phyloP scores from a whole-genome alignment of 176 grass and related monocot genomes.

The Alopecurus myosuroides region DNA sequence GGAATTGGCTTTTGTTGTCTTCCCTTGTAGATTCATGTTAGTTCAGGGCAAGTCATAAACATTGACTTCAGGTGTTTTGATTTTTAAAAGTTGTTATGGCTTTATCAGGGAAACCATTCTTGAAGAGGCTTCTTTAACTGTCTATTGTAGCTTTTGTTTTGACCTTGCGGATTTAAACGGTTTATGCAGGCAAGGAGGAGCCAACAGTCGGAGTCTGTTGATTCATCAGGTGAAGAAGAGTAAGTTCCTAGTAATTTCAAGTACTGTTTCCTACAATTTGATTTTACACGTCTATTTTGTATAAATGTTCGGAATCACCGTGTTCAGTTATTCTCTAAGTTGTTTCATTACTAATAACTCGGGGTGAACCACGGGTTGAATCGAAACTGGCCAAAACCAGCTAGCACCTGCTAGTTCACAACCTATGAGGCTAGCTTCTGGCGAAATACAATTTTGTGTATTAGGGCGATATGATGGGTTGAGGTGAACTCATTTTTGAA shows the following conservation, averaged over 20 bases:
- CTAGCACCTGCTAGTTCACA: not conserved
- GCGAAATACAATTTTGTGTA: not conserved
- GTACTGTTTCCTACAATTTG: not conserved
- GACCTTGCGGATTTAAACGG: conserved; percentile 26
- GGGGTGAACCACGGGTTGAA: not conserved
- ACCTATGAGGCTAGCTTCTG: not conserved
- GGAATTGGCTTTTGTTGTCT: not conserved
- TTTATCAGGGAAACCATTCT: not conserved
- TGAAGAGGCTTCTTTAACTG: not conserved
- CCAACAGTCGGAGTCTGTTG: conserved; percentile 66
- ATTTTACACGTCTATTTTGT: not conserved
- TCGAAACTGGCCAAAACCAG: not conserved
- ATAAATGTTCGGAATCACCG: not conserved
- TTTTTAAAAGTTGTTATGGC: not conserved
- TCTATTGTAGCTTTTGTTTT: not conserved
- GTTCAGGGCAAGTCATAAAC: not conserved
- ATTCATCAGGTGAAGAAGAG: conserved; percentile 98
- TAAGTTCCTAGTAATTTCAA: conserved; percentile 41
- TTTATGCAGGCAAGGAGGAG: conserved; percentile 74
- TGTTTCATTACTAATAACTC: not conserved
- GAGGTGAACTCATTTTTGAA: not conserved
- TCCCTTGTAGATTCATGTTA: conserved; percentile 14
- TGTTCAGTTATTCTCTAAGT: conserved; percentile 18
- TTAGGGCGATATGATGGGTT: not conserved
- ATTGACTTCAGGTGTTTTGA: not conserved